A percentile compares a stretch with the other conserved stretches of the same genome.
These are phyloP conservation scores for Alternaria alternata DNA, from an alignment of 2,329 filamentous ascomycete species.

Conservation along the genomic window DNA sequence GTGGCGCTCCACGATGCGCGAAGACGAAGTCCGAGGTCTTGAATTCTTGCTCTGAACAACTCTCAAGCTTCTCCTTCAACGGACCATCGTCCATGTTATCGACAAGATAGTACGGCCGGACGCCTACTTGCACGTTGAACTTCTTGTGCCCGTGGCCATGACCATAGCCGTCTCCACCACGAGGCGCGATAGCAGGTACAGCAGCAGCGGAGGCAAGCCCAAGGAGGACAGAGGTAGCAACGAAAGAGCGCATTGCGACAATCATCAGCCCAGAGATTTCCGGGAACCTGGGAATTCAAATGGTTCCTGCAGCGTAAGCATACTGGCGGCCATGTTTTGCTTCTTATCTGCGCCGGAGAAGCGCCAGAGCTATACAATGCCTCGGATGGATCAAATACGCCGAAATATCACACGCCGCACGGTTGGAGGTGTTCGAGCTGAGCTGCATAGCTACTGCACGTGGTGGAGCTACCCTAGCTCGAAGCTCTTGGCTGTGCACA, in stretches of 20 bases:
- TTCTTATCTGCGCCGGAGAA: conserved; percentile 34
- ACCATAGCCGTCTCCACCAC: conserved; percentile 12
- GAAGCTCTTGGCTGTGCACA: conserved; percentile 17
- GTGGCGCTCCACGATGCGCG: conserved; percentile 47
- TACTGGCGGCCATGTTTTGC: conserved; percentile 13
- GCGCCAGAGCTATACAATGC: conserved; percentile 7
- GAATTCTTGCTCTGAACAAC: conserved; percentile 49
- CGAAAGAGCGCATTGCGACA: conserved; percentile 39
- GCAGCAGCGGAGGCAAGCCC: conserved; percentile 41
- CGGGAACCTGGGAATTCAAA: conserved; percentile 20
- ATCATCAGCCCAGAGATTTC: conserved; percentile 10
- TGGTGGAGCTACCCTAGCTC: conserved; percentile 29
- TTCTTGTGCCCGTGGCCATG: conserved; percentile 24
- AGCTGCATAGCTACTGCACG: conserved; percentile 35
- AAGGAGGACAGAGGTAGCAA: conserved; percentile 37
- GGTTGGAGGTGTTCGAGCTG: conserved; percentile 20
- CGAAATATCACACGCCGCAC: conserved; percentile 22
- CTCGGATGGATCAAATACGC: conserved; percentile 16
- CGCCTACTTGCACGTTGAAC: conserved; percentile 48
- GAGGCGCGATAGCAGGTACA: conserved; percentile 36
- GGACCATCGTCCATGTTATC: conserved; percentile 50
- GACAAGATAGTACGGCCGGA: conserved; percentile 48
- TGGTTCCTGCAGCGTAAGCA: conserved; percentile 29
- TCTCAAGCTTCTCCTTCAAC: conserved; percentile 49
- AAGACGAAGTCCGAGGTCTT: conserved; percentile 46